phyloP scores from a whole-genome alignment of 805 yeast genomes.

The Maudiozyma bulderi region DNA sequence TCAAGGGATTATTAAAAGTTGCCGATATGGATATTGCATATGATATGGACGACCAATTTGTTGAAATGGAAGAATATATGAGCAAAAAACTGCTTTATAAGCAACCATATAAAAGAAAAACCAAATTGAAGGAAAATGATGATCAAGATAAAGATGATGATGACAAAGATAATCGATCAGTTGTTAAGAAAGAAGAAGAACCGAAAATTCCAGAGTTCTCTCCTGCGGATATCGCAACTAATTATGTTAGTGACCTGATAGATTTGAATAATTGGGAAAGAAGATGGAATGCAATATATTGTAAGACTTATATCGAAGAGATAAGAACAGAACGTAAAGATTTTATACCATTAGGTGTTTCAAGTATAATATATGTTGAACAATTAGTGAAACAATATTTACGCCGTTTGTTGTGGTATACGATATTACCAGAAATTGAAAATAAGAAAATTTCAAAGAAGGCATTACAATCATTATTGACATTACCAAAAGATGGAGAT shows the following conservation, averaged over 20 bases:
- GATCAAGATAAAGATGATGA: not conserved
- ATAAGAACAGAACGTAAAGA: not conserved
- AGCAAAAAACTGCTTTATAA: conserved; percentile 3
- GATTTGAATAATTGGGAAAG: conserved; percentile 19
- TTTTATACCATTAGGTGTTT: not conserved
- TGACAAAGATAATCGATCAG: too few species aligned
- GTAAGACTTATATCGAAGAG: conserved; percentile 15
- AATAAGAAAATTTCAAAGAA: conserved; percentile 8
- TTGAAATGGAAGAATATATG: conserved; percentile 21
- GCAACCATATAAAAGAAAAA: not conserved
- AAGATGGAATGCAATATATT: conserved; percentile 22
- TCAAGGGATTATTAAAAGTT: conserved; percentile 13
- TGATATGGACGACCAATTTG: conserved; percentile 23
- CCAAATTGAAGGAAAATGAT: not conserved
- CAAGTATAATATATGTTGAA: conserved; percentile 10
- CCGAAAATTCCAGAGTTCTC: too few species aligned
- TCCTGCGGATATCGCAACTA: too few species aligned
- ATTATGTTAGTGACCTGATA: conserved; percentile 1
- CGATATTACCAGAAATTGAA: conserved; percentile 15
- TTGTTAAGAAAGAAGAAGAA: too few species aligned
- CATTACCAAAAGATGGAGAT: not conserved
- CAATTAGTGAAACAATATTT: conserved; percentile 11
- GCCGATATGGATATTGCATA: conserved; percentile 27
- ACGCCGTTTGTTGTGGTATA: conserved; percentile 11
- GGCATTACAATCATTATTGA: not conserved